Conservation (phyloP, 179 eudicot species). For the Amaranthus tricolor region DNA sequence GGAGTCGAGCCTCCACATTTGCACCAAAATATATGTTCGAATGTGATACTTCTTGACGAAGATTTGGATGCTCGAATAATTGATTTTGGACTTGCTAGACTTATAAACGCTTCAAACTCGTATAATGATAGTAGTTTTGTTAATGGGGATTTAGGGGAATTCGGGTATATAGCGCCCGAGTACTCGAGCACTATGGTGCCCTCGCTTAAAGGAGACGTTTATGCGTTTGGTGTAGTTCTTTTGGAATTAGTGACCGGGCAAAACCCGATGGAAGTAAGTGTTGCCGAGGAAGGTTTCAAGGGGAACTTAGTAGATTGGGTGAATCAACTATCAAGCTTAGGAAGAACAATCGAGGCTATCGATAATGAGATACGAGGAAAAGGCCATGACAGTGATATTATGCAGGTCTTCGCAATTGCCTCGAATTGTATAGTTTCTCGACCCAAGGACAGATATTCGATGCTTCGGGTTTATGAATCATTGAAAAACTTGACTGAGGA, state of each 20-base stretch:
- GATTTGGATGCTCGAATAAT: constrained; percentile 85
- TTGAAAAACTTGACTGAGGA: constrained; percentile 62
- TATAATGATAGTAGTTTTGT: constrained; percentile 50
- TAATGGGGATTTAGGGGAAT: constrained; percentile 76
- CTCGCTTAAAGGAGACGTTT: constrained; percentile 77
- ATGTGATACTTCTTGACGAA: constrained; percentile 73
- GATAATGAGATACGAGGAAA: constrained; percentile 61
- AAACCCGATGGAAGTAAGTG: constrained; percentile 58
- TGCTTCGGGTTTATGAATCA: constrained; percentile 81
- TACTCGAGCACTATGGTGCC: constrained; percentile 68
- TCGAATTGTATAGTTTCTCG: constrained; percentile 58
- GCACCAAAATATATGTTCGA: constrained; percentile 79
- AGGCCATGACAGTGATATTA: constrained; percentile 72
- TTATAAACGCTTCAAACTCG: constrained; percentile 42
- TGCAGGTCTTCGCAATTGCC: constrained; percentile 61
- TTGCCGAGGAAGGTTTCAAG: constrained; percentile 63
- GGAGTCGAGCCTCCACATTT: constrained; percentile 77
- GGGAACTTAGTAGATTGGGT: constrained; percentile 91
- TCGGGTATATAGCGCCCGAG: constrained; percentile 88
- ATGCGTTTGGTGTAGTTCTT: constrained; percentile 84
- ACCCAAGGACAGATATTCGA: constrained; percentile 73
- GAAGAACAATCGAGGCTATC: constrained; percentile 59
- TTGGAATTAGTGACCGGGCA: constrained; percentile 76
- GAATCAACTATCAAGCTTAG: constrained; percentile 47
- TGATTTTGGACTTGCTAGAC: constrained; percentile 77